These are phyloP conservation scores for Cytospora leucostoma DNA, from an alignment of 2,329 filamentous ascomycete species.

Conservation along the genomic window DNA sequence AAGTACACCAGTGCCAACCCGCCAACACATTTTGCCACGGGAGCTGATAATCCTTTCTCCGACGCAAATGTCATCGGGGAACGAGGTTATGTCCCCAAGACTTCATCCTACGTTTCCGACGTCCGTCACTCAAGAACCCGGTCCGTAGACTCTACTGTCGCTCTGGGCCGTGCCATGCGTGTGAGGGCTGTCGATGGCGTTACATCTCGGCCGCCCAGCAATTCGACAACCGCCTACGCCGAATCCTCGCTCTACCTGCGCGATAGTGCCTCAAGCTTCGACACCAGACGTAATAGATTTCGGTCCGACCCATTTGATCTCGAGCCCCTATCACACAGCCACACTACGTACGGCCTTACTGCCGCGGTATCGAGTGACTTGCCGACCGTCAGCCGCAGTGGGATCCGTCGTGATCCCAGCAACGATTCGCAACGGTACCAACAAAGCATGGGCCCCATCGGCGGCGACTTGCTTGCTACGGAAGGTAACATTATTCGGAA, in stretches of 20 bases:
- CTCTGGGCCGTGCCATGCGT: conserved; percentile 31
- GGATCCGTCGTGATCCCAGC: conserved; percentile 15
- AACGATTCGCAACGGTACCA: conserved; percentile 6
- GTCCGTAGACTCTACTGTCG: conserved; percentile 40
- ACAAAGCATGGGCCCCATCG: conserved; percentile 27
- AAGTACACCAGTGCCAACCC: conserved; percentile 43
- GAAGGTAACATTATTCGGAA: conserved; percentile 28
- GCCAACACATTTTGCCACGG: conserved; percentile 38
- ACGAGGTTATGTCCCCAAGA: conserved; percentile 33
- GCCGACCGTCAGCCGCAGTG: conserved; percentile 32
- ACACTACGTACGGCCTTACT: conserved; percentile 29
- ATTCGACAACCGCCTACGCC: not conserved
- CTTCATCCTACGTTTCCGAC: conserved; percentile 48
- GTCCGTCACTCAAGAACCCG: conserved; percentile 52
- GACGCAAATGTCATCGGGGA: conserved; percentile 48
- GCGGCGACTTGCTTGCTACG: conserved; percentile 24
- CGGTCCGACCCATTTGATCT: conserved; percentile 67
- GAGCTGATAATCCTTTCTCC: conserved; percentile 48
- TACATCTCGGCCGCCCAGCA: conserved; percentile 25
- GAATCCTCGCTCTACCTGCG: conserved; percentile 33
- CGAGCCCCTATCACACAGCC: conserved; percentile 51
- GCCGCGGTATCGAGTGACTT: conserved; percentile 36
- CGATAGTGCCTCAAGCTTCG: conserved; percentile 44
- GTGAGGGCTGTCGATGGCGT: conserved; percentile 17
- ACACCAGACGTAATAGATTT: conserved; percentile 55